phyloP scores from a whole-genome alignment of 1,139 yeast species.

The Arxiozyma telluris region DNA sequence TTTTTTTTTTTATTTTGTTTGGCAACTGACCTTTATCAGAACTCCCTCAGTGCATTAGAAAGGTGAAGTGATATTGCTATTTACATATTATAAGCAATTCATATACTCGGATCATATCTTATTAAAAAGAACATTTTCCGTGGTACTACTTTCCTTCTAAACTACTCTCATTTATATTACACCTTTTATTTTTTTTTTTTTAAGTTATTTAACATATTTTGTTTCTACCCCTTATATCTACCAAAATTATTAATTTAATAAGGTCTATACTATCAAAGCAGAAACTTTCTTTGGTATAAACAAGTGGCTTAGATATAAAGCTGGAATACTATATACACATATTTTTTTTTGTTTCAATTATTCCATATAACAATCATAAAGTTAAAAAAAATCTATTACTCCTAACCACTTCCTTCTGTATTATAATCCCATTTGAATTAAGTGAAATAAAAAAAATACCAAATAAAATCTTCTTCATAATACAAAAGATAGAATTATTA shows the following conservation, averaged over 20 bases:
- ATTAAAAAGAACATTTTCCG: not conserved
- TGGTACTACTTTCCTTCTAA: constrained; percentile 1
- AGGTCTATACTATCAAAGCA: no score
- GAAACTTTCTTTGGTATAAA: no score
- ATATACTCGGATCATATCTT: not conserved
- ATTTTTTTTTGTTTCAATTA: no score
- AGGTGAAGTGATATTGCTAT: constrained; percentile 2
- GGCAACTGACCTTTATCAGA: not conserved
- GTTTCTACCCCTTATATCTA: not conserved
- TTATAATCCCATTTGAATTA: no score
- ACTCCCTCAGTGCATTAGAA: constrained; percentile 1
- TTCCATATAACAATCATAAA: not conserved
- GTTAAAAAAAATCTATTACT: not conserved
- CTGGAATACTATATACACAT: no score
- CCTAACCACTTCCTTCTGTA: not conserved
- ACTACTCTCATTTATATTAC: not conserved
- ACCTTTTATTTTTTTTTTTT: not conserved
- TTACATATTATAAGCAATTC: not conserved
- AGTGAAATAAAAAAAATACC: not conserved
- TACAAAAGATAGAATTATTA: no score
- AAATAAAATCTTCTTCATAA: not conserved
- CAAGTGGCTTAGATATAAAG: no score
- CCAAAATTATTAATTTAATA: no score
- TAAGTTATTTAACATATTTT: not conserved
- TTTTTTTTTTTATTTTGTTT: not conserved